These are phyloP conservation scores for Didymella pomorum DNA, from an alignment of 2,329 filamentous ascomycete species.

Conservation along the genomic window DNA sequence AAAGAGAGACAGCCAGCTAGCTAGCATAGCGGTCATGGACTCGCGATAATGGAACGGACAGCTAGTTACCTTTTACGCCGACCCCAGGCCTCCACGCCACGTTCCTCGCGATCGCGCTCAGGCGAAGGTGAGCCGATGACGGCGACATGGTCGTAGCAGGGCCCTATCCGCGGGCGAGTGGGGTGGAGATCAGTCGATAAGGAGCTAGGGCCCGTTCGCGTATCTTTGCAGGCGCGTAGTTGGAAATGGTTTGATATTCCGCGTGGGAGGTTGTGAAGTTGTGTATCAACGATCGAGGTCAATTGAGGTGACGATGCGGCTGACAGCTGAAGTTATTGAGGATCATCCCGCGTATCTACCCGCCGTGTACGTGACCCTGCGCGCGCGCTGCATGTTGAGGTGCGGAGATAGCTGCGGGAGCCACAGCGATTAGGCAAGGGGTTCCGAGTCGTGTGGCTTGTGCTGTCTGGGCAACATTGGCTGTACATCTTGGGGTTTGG, in stretches of 20 bases:
- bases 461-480: background rate
- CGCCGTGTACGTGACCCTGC: background rate
- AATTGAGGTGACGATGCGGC: background rate
- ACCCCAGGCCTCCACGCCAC: background rate
- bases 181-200: background rate
- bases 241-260: background rate
- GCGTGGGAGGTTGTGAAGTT: background rate
- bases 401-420: constrained; percentile 16
- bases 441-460: background rate
- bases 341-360: background rate
- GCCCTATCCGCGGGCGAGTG: background rate
- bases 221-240: background rate
- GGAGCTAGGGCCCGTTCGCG: constrained; percentile 5
- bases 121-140: constrained; percentile 40
- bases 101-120: background rate
- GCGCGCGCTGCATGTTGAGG: constrained; percentile 5
- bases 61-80: background rate
- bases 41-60: constrained; percentile 4
- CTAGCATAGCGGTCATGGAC: background rate
- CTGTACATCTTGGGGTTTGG: background rate
- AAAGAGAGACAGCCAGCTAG: background rate
- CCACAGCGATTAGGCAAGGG: constrained; percentile 6
- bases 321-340: background rate
- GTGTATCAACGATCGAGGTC: background rate
- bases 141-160: constrained; percentile 37